A percentile compares a stretch with the other conserved stretches of the same genome.
phyloP scores from a whole-genome alignment of 768 basidiomycete genomes.

The Suillus sp. region DNA sequence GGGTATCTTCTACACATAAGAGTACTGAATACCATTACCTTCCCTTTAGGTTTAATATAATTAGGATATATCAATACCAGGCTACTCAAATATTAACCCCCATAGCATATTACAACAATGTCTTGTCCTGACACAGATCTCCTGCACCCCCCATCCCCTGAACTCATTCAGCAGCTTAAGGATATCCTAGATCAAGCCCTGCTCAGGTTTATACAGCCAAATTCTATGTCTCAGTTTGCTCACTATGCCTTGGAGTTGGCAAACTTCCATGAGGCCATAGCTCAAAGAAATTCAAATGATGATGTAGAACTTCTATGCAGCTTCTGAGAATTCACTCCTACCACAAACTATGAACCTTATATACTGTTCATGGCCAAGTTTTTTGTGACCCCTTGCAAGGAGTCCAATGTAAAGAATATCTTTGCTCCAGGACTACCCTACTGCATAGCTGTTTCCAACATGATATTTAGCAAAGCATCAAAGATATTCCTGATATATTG shows the following conservation, averaged over 20 bases:
- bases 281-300: neutral
- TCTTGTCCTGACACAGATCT: neutral
- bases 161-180: conserved; percentile 9
- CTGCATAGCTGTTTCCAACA: conserved; percentile 23
- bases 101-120: neutral
- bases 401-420: conserved; percentile 22
- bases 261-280: neutral
- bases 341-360: conserved; percentile 26
- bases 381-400: conserved; percentile 5
- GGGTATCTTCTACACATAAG: neutral
- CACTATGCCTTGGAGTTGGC: neutral
- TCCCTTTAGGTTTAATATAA: neutral
- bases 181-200: neutral
- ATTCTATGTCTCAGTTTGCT: conserved; percentile 4
- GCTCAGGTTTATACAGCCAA: conserved; percentile 3
- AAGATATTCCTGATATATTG: conserved; percentile 27
- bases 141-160: neutral
- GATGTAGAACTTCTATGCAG: conserved; percentile 15
- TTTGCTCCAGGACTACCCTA: conserved; percentile 26
- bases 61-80: neutral
- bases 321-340: conserved; percentile 21
- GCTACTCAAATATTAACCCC: neutral
- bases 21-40: neutral
- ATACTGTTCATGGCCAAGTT: conserved; percentile 20
- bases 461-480: conserved; percentile 20